Percentiles rank a stretch among this genome's conserved stretches.
Evolutionary conservation across 768 basidiomycete genomes (phyloP).

Genomic region (Rhodotorula diobovata): DNA sequence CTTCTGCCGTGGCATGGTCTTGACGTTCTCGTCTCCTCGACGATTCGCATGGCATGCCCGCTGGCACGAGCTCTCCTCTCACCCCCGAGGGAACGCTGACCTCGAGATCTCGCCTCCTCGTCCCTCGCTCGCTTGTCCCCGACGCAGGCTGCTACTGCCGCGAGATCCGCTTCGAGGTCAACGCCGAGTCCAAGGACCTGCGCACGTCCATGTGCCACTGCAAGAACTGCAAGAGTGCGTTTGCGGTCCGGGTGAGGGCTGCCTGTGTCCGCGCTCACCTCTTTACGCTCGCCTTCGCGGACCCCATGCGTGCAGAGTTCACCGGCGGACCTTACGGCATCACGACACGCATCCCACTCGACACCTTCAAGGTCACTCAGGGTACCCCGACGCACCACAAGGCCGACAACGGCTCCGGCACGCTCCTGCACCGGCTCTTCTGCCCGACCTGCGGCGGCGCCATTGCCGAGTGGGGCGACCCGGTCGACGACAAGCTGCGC

Average conservation of each 20-base stretch:
- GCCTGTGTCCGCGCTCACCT: too few relatives aligned
- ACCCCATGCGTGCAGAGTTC: neutral
- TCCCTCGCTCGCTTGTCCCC: neutral
- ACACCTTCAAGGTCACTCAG: neutral
- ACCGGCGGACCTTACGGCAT: neutral
- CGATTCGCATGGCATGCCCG: too few relatives aligned
- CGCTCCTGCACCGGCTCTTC: neutral
- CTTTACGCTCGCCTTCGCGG: neutral
- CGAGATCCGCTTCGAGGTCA: neutral
- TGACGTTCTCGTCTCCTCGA: too few relatives aligned
- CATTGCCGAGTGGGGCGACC: neutral
- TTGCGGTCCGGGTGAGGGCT: too few relatives aligned
- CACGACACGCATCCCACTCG: neutral
- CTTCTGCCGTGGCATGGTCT: too few relatives aligned
- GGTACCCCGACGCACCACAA: neutral
- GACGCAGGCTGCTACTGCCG: neutral
- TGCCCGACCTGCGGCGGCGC: neutral
- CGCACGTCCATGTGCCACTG: neutral
- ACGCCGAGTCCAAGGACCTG: neutral
- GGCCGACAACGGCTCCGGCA: neutral
- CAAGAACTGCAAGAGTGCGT: constrained; percentile 4
- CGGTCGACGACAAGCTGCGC: neutral
- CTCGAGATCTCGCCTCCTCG: neutral
- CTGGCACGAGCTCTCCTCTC: too few relatives aligned
- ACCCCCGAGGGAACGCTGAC: neutral